These are phyloP conservation scores for Mariannaea elegans DNA, from an alignment of 2,329 filamentous ascomycete genomes.

Conservation along the genomic window DNA sequence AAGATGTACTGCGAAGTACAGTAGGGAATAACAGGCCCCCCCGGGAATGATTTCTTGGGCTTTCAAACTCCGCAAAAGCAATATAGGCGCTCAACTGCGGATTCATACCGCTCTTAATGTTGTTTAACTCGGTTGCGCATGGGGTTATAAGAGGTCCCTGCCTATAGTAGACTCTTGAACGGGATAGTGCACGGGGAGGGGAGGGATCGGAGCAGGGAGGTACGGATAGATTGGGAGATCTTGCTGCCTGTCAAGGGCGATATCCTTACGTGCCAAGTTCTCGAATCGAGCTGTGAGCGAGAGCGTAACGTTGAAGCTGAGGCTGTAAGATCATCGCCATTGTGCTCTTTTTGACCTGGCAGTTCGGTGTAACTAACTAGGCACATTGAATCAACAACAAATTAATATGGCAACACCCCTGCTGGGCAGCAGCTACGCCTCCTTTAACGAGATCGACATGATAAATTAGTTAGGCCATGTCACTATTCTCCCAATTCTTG, in stretches of 20 bases:
- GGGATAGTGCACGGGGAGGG: not conserved
- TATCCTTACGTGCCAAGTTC: not conserved
- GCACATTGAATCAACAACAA: not conserved
- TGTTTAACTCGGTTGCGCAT: not conserved
- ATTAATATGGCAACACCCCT: not conserved
- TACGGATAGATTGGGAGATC: not conserved
- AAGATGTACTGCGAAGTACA: too few relatives aligned
- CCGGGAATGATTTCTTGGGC: too few relatives aligned
- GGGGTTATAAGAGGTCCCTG: constrained; percentile 15
- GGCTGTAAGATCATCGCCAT: not conserved
- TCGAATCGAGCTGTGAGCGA: not conserved
- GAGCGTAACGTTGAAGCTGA: not conserved
- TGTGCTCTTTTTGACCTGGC: not conserved
- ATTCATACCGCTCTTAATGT: not conserved
- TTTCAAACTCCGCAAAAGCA: too few relatives aligned
- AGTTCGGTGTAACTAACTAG: not conserved
- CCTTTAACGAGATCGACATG: not conserved
- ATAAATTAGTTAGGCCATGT: not conserved
- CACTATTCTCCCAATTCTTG: not conserved
- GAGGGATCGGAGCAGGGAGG: constrained; percentile 7
- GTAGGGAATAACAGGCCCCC: too few relatives aligned
- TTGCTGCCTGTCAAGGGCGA: constrained; percentile 10
- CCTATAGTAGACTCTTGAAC: constrained; percentile 11
- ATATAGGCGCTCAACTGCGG: not conserved
- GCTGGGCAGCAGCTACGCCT: not conserved